A percentile compares a stretch with the other conserved stretches of the same genome.
Evolutionary conservation across 257 asterid species (phyloP).

Genomic region (Leonotis leonurus): DNA sequence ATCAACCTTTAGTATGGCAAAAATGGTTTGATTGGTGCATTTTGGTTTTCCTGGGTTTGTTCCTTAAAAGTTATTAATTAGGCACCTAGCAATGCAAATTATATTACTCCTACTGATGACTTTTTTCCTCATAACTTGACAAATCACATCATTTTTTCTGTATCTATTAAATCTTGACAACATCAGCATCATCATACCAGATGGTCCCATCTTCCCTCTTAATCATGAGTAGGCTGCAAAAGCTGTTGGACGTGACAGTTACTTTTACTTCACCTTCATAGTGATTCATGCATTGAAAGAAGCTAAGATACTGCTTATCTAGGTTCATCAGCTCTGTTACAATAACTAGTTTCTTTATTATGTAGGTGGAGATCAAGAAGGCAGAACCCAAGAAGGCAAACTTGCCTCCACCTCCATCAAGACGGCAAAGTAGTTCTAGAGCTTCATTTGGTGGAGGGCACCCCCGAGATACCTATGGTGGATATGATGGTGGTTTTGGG

Average conservation of each 20-base stretch:
- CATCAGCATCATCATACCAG: no score
- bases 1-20: background rate
- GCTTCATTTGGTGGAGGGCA: conserved; percentile 34
- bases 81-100: no score
- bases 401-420: conserved; percentile 31
- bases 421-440: conserved; percentile 28
- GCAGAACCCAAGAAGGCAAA: conserved; percentile 60
- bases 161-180: no score
- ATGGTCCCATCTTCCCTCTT: background rate
- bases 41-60: background rate
- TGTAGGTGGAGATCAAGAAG: conserved; percentile 61
- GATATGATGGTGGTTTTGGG: conserved; percentile 34
- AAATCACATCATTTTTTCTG: no score
- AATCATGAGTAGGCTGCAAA: background rate
- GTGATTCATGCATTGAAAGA: background rate
- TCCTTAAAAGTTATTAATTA: no score
- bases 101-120: no score
- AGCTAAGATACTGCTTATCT: no score
- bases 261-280: no score
- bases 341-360: background rate
- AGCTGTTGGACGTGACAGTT: background rate
- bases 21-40: background rate
- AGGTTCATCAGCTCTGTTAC: background rate
- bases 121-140: no score
- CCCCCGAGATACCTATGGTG: conserved; percentile 35